These are phyloP conservation scores for Exophiala aquamarina DNA, from an alignment of 2,329 filamentous ascomycete genomes.

Conservation along the genomic window DNA sequence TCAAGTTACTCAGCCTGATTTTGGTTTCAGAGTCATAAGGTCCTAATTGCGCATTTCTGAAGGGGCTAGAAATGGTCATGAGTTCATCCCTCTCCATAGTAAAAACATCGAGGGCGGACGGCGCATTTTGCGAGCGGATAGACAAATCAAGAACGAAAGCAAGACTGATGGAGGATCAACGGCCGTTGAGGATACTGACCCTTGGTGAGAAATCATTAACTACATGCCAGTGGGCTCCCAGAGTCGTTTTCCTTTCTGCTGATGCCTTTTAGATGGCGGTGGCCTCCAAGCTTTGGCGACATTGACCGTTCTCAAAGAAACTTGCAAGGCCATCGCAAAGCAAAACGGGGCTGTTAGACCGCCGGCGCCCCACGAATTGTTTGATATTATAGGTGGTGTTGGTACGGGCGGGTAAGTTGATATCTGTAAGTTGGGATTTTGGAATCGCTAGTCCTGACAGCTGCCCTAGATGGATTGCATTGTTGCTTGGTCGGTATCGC, in stretches of 20 bases:
- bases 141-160: neutral
- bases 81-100: neutral
- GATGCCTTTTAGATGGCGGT: constrained; percentile 14
- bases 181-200: constrained; percentile 21
- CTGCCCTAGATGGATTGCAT: constrained; percentile 15
- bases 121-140: too few relatives aligned
- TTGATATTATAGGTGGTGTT: constrained; percentile 22
- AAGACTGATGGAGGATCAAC: constrained; percentile 6
- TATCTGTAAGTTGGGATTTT: too few relatives aligned
- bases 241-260: neutral
- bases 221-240: neutral
- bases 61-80: neutral
- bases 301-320: constrained; percentile 19
- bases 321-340: constrained; percentile 20
- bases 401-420: constrained; percentile 19
- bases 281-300: constrained; percentile 23
- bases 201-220: constrained; percentile 13
- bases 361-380: constrained; percentile 19
- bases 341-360: constrained; percentile 11
- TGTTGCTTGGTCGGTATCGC: constrained; percentile 21
- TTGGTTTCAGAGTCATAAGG: too few relatives aligned
- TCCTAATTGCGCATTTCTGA: too few relatives aligned
- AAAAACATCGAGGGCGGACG: neutral
- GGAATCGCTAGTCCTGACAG: neutral
- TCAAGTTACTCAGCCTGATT: too few relatives aligned